phyloP scores from a whole-genome alignment of 176 grass and related monocot genomes.

The Avena sativa region DNA sequence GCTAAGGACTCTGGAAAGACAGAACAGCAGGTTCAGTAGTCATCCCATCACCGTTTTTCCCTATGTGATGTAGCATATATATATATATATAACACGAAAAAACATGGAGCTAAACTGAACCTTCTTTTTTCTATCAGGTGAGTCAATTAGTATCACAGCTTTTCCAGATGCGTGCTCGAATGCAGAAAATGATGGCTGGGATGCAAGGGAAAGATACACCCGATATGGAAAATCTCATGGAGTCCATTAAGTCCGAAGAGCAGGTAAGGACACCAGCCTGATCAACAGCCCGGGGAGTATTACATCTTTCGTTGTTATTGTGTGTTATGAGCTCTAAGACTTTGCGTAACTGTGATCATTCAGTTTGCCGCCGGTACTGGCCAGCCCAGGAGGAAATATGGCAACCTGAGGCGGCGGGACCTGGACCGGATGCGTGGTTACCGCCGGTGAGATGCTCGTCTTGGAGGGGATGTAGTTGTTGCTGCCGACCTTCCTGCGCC shows the following conservation, averaged over 20 bases:
- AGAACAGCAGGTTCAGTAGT: conserved; percentile 70
- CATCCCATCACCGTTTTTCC: not conserved
- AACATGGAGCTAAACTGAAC: not conserved
- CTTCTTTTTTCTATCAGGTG: conserved; percentile 57
- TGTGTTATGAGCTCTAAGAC: not conserved
- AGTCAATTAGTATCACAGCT: conserved; percentile 88
- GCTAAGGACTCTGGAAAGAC: conserved; percentile 87
- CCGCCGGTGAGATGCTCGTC: conserved; percentile 45
- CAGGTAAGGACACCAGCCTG: conserved; percentile 53
- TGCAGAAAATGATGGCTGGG: conserved; percentile 96
- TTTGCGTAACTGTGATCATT: not conserved
- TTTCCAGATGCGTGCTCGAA: conserved; percentile 84
- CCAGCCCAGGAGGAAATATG: conserved; percentile 52
- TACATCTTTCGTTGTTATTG: not conserved
- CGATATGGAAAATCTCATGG: conserved; percentile 71
- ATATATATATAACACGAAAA: not conserved
- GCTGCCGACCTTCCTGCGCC: not conserved
- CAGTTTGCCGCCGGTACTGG: conserved; percentile 43
- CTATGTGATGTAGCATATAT: not conserved
- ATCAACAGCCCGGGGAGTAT: not conserved
- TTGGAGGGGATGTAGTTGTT: not conserved
- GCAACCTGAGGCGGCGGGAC: conserved; percentile 55
- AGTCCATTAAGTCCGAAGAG: conserved; percentile 75
- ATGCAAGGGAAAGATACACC: conserved; percentile 90
- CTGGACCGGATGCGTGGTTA: conserved; percentile 60